Percentiles rank a stretch among this genome's conserved stretches.
Conservation (phyloP, 345 rosid genomes). For the Sisymbrium irio region DNA sequence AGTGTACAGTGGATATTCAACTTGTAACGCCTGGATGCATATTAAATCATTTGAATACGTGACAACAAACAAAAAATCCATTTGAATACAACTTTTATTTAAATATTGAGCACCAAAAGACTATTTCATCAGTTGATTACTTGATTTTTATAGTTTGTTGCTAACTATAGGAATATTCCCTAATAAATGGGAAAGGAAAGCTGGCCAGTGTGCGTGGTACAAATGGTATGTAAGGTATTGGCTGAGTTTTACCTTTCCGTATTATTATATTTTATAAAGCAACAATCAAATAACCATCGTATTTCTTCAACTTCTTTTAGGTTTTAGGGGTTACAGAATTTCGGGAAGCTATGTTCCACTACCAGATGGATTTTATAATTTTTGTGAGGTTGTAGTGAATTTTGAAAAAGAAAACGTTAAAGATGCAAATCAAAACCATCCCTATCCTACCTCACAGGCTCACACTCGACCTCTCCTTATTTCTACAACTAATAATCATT, state of each 20-base stretch:
- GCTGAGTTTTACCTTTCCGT: slow-evolving; percentile 9
- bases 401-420: neutral
- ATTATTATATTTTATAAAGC: neutral
- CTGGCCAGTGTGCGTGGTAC: slow-evolving; percentile 7
- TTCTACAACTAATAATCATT: neutral
- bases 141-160: neutral
- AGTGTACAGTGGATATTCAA: neutral
- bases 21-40: neutral
- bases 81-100: neutral
- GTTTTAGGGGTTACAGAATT: neutral
- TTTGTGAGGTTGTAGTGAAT: neutral
- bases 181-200: slow-evolving; percentile 10
- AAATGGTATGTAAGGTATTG: slow-evolving; percentile 8
- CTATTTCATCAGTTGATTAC: neutral
- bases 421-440: neutral
- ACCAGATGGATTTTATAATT: neutral
- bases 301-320: neutral
- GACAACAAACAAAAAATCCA: neutral
- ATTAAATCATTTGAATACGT: slow-evolving; percentile 1
- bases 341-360: neutral
- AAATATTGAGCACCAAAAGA: neutral
- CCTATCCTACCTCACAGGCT: too few species aligned
- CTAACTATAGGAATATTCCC: slow-evolving; percentile 28
- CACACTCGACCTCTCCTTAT: neutral
- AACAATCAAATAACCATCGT: neutral